phyloP scores from a whole-genome alignment of 352 stramenopile genomes.

The Globisporangium alternatum region DNA sequence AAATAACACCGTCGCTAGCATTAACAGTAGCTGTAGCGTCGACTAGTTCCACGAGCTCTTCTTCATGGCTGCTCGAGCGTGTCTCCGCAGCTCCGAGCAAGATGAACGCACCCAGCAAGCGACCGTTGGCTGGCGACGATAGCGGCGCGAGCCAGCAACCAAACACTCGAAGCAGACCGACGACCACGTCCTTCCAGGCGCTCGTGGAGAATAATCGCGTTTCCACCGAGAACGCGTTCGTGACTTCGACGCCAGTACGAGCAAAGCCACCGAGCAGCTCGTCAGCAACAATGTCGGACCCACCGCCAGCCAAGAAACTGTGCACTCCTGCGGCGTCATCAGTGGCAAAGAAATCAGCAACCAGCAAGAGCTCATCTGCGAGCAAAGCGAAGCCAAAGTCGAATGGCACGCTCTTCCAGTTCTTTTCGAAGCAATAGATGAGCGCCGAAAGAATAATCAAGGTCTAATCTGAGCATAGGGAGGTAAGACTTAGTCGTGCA shows the following conservation, averaged over 20 bases:
- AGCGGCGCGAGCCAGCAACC: not conserved
- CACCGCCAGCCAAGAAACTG: slow-evolving; percentile 1
- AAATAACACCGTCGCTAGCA: slow-evolving; percentile 5
- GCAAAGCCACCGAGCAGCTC: slow-evolving; percentile 13
- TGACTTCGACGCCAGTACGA: slow-evolving; percentile 7
- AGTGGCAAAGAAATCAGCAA: slow-evolving; percentile 6
- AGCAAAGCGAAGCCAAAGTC: slow-evolving; percentile 9
- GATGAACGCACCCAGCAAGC: slow-evolving; percentile 11
- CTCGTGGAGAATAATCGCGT: slow-evolving; percentile 31
- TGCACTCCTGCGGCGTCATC: slow-evolving; percentile 12
- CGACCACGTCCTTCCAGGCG: slow-evolving; percentile 34
- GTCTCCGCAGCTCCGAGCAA: slow-evolving; percentile 9
- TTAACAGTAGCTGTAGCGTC: not conserved
- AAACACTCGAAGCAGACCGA: not conserved
- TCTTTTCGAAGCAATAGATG: slow-evolving; percentile 34
- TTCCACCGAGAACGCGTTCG: slow-evolving; percentile 1
- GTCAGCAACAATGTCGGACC: slow-evolving; percentile 2
- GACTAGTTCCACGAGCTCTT: slow-evolving; percentile 15
- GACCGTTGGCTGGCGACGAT: not conserved
- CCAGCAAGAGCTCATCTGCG: slow-evolving; percentile 1
- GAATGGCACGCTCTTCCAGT: slow-evolving; percentile 40
- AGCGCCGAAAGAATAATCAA: not conserved
- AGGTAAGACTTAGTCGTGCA: too few relatives aligned
- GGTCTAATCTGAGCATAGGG: not conserved
- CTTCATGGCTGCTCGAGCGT: slow-evolving; percentile 23